A percentile compares a stretch with the other conserved stretches of the same genome.
These are phyloP conservation scores for Botryosphaeria dothidea DNA, from an alignment of 2,329 filamentous ascomycete species.

Conservation along the genomic window DNA sequence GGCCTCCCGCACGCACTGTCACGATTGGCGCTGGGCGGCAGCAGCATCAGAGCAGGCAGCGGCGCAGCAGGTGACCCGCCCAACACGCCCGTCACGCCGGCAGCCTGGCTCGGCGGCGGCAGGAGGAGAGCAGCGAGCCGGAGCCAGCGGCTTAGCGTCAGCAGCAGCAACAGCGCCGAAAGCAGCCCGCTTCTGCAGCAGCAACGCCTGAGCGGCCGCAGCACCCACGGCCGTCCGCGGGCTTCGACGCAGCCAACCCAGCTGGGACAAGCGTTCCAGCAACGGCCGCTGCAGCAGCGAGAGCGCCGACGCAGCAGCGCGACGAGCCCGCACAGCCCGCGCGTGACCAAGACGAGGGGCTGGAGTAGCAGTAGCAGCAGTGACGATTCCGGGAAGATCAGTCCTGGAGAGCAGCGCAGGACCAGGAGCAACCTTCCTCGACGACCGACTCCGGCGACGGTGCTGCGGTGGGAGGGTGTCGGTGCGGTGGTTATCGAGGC, in stretches of 20 bases:
- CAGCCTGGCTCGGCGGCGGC: not conserved
- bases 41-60: not conserved
- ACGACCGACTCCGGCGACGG: not conserved
- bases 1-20: not conserved
- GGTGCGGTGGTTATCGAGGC: constrained; percentile 15
- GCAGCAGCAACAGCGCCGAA: not conserved
- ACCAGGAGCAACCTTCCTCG: not conserved
- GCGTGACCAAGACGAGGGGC: not conserved
- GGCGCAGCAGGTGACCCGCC: not conserved
- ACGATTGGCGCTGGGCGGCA: not conserved
- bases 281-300: not conserved
- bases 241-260: not conserved
- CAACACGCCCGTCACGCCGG: constrained; percentile 4
- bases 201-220: not conserved
- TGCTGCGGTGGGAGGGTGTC: constrained; percentile 6
- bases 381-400: not conserved
- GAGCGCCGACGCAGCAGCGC: constrained; percentile 1
- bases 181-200: not conserved
- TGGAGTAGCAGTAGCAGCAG: not conserved
- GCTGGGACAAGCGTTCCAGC: not conserved
- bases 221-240: not conserved
- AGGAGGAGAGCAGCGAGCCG: not conserved
- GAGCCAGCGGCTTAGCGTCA: not conserved
- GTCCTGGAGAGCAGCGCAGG: not conserved
- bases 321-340: not conserved